Evolutionary conservation across 139 green algal genomes (phyloP), one percentile per base, ranked within the genome.

Genomic region (Chlorella sp.): DNA sequence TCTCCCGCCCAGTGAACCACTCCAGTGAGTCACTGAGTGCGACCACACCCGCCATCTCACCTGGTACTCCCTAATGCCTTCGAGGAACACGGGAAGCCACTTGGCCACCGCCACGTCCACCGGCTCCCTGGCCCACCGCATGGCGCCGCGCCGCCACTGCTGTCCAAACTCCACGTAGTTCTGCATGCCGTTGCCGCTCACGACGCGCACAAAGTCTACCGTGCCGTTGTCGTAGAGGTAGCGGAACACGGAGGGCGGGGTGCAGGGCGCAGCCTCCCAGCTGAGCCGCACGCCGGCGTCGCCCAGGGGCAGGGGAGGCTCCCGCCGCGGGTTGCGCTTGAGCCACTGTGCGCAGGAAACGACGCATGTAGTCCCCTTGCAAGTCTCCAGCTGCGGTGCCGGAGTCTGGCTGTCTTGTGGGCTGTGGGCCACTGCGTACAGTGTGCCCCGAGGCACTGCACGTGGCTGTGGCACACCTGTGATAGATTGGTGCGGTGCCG

Each of bases 81-180:
- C 79, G 33, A 85, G 23, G 74, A 85, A 85, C 2, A 85, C 75
- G 49, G 79, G 79, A 49, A 81, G 50, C 79, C 79, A 85, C 30
- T 67, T 69, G 30, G 61, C 66, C 2, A 77, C 1, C 22, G 77
- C 71, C 49, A 83, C 34, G 33, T 83, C 77, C 6, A 10, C 5
- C 5, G 67, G 35, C 27, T 42, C 17, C 2, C 2, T 5, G 31
- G 64, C 64, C 73, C 73, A 78, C 2, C 23, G 10, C 27, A 68
- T 72, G 26, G 34, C 6, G 3, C 36, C 67, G n/a, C 35, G 14
- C 67, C 30, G 31, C 31, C 55, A 61, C 2, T 2, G 31, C 55
- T 30, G 50, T 0, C 62, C 68, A 60, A 68, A 80, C 67, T 71
- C 23, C 14, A 69, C 26, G 33, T 42, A 34, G 60, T 76, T 76